Evolutionary conservation across 1,139 yeast species (phyloP), one percentile per base, ranked within the genome.

Genomic region (Saccharomyces uvarum): DNA sequence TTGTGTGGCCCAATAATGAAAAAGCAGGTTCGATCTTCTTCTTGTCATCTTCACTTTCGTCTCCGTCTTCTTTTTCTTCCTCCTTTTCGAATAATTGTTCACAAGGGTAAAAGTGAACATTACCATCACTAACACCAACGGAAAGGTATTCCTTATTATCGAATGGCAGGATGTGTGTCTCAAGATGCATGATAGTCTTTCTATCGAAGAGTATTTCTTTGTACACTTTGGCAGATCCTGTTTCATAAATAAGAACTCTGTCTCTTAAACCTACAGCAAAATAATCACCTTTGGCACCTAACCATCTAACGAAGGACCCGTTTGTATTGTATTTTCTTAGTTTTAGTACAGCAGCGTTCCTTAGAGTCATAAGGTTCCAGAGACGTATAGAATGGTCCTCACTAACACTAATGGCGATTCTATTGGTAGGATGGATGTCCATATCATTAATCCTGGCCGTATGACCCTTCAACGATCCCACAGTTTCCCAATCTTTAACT

Each of bases 291-390:
- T 75, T 76, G 7, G 49, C 49, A 11, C 74, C 67, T 62, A 71
- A 54, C 88, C 91, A 87, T 66, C 81, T 77, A 7, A 86, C 88
- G 65, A 77, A 76, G 59, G 83, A 85, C 38, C 87, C 88, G 57
- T 75, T 72, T 69, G 85, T 86, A 48, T 91, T 84, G 63, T 77
- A 83, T 49, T 88, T 88, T 64, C 80, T 84, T 53, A 91, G 76
- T 65, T 86, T 89, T 68, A 90, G 75, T 8, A 82, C 77, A 2
- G 96, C 91, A 5, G 99, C 98, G 72, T 90, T 91, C 68, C 88
- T 88, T n/a, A 90, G 96, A 3, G 98, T 91, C 98, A 93, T 90
- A 63, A 95, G 76, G 68, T 93, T 93, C 99, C 99, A 93, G 58
- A 93, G 77, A 65, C 95, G 77, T 44, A 95, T 78, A 8, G 96